Evolutionary conservation across 768 basidiomycete genomes (phyloP).

Genomic region (Dacryopinax primogenitus): DNA sequence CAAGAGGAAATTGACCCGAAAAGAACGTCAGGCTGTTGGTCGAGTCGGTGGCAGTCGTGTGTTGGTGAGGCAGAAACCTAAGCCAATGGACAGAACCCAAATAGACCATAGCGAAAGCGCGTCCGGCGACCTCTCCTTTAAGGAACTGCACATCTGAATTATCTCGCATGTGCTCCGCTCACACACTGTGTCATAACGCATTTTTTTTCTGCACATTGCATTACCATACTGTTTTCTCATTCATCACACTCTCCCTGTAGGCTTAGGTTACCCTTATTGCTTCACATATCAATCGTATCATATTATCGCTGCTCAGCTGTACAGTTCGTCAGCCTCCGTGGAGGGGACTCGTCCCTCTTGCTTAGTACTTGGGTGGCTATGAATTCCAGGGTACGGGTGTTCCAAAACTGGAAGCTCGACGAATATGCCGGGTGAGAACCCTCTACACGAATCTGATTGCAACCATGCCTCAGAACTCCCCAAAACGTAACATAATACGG

Average conservation of each 20-base stretch:
- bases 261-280: not conserved
- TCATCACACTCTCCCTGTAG: not conserved
- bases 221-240: not conserved
- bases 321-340: not conserved
- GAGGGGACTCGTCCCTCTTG: too few relatives aligned
- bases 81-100: not conserved
- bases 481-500: not conserved
- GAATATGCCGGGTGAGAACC: too few relatives aligned
- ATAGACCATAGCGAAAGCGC: not conserved
- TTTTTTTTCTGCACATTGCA: not conserved
- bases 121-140: not conserved
- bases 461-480: not conserved
- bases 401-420: too few relatives aligned
- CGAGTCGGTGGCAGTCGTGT: not conserved
- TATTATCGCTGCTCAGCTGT: not conserved
- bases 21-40: not conserved
- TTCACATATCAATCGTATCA: not conserved
- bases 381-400: too few relatives aligned
- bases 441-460: too few relatives aligned
- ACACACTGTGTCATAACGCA: constrained; percentile 5
- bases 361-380: too few relatives aligned
- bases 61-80: not conserved
- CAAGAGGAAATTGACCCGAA: not conserved
- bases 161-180: not conserved
- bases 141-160: not conserved